phyloP scores from a whole-genome alignment of 192 early-diverging fungal genomes.

The Piromyces sp. region DNA sequence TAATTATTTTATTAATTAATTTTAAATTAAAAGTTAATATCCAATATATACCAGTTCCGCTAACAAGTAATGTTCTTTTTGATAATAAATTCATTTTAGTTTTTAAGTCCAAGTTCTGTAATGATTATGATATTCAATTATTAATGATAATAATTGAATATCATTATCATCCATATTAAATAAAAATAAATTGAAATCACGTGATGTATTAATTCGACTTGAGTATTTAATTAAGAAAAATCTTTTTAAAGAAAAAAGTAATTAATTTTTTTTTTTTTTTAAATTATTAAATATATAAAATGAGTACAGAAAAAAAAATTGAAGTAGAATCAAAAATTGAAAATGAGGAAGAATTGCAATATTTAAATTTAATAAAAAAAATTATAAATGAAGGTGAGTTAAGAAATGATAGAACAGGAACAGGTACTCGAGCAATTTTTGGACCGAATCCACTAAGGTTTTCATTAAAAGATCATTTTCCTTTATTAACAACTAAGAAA shows the following conservation, averaged over 20 bases:
- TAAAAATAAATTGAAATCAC: no score
- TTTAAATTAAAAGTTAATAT: no score
- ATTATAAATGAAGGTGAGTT: constrained; percentile 56
- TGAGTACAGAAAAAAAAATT: neutral
- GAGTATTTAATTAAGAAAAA: no score
- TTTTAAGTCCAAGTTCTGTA: no score
- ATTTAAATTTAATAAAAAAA: constrained; percentile 52
- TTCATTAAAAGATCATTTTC: constrained; percentile 58
- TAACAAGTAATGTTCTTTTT: neutral
- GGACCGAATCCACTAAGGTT: constrained; percentile 80
- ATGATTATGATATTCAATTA: no score
- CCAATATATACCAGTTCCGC: neutral
- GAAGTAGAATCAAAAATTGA: neutral
- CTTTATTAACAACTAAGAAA: constrained; percentile 86
- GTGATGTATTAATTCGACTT: no score
- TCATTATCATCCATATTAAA: no score
- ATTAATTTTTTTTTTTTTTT: no score
- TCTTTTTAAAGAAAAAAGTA: no score
- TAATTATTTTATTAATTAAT: no score
- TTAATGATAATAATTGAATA: no score
- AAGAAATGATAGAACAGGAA: constrained; percentile 79
- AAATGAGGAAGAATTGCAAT: constrained; percentile 61
- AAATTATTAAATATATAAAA: no score
- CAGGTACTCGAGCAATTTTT: constrained; percentile 61
- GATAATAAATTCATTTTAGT: neutral